phyloP scores from a whole-genome alignment of 805 yeast genomes.

The Lipomyces oligophaga region DNA sequence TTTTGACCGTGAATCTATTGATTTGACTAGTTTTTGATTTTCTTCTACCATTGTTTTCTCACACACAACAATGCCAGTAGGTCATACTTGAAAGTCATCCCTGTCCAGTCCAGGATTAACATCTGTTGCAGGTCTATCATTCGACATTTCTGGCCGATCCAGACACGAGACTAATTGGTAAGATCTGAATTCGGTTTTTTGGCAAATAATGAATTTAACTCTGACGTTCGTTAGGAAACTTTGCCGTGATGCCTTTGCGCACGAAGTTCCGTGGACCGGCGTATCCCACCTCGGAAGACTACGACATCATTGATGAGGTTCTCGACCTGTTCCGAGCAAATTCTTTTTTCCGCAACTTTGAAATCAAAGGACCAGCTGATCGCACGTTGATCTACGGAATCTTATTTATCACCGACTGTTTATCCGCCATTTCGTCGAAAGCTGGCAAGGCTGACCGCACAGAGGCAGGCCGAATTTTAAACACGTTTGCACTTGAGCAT shows the following conservation, averaged over 20 bases:
- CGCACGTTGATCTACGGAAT: slow-evolving; percentile 92
- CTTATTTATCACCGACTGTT: slow-evolving; percentile 79
- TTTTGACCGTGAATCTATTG: too few relatives aligned
- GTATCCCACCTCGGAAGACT: slow-evolving; percentile 65
- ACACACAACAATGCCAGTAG: too few relatives aligned
- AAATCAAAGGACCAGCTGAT: slow-evolving; percentile 93
- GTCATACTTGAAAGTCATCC: too few relatives aligned
- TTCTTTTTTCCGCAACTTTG: slow-evolving; percentile 94
- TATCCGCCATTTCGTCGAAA: slow-evolving; percentile 56
- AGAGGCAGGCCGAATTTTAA: slow-evolving; percentile 51
- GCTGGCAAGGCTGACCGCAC: slow-evolving; percentile 11
- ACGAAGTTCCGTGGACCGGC: slow-evolving; percentile 90
- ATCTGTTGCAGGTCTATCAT: slow-evolving; percentile 35
- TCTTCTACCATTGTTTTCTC: too few relatives aligned
- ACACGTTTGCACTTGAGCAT: slow-evolving; percentile 80
- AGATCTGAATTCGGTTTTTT: neutral
- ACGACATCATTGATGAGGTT: slow-evolving; percentile 89
- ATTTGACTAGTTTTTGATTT: too few relatives aligned
- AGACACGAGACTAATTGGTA: slow-evolving; percentile 34
- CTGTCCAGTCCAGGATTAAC: neutral
- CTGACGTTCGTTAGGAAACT: slow-evolving; percentile 51
- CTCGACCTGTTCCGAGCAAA: slow-evolving; percentile 92
- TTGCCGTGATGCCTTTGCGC: slow-evolving; percentile 78
- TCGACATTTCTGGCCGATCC: slow-evolving; percentile 37
- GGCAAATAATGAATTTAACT: neutral